Evolutionary conservation across 768 basidiomycete genomes (phyloP).

Genomic region (Sarcomyxa edulis): DNA sequence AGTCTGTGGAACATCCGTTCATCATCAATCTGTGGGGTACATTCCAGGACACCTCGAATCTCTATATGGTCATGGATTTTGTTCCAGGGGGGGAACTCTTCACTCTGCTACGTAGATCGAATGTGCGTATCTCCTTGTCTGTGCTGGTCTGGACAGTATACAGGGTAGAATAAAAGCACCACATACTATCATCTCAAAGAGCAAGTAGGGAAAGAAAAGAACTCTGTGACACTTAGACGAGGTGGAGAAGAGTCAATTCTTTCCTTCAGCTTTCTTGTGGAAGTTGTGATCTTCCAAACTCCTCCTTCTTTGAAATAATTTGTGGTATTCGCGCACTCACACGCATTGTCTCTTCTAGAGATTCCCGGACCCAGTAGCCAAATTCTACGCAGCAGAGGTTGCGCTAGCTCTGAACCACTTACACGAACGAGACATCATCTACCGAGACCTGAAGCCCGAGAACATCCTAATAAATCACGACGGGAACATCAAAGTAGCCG

Average conservation of each 20-base stretch:
- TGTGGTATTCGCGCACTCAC: background rate
- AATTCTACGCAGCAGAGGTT: conserved; percentile 96
- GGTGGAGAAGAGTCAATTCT: too few species aligned
- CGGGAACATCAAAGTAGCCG: conserved; percentile 95
- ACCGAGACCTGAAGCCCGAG: conserved; percentile 97
- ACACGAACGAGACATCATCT: conserved; percentile 84
- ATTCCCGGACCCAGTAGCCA: conserved; percentile 95
- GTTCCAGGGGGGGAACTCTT: conserved; percentile 97
- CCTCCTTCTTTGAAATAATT: background rate
- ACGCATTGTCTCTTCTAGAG: conserved; percentile 41
- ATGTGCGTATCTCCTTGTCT: conserved; percentile 44
- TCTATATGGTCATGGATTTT: conserved; percentile 99
- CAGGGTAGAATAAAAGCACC: too few species aligned
- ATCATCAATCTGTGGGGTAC: conserved; percentile 96
- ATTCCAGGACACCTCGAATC: conserved; percentile 86
- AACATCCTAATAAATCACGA: conserved; percentile 92
- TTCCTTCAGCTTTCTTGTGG: too few species aligned
- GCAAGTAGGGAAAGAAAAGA: too few species aligned
- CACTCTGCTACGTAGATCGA: conserved; percentile 85
- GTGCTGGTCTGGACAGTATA: too few species aligned
- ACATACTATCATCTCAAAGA: too few species aligned
- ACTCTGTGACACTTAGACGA: too few species aligned
- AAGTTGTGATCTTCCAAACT: too few species aligned
- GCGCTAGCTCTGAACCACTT: conserved; percentile 89
- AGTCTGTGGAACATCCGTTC: conserved; percentile 84